Base-by-base conservation (phyloP, 2,329 filamentous ascomycete species). In the Ophiobolus disseminans region DNA sequence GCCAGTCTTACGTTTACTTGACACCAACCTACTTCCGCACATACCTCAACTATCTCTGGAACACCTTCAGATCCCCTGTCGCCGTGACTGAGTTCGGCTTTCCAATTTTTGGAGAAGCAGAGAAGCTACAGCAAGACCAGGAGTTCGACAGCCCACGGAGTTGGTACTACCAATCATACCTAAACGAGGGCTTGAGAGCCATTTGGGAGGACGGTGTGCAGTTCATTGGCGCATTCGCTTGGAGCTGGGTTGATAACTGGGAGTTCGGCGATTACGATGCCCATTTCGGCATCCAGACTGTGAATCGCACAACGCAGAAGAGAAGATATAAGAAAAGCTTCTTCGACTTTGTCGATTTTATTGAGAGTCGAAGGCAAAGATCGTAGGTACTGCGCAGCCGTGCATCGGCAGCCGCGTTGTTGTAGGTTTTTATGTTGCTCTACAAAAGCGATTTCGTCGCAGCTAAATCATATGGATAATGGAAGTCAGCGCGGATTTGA, bases 81-180 rank as follows among this genome's bases (percentile, higher is more conserved):
- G 71, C 73, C 17, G 68, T 85, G 4, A 76, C 78, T 5, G 83
- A 86, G 60, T 85, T 85, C 53, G 83, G 83, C 0, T 85, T 83
- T 60, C 80, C 82, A 3, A 76, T 82, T 0, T 81, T 76, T 39
- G 75, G 60, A 7, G 82, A 83, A 57, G 69, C 69, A 0, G 75
- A 77, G 35, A 73, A 70, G 9, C 62, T 65, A 0, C 64, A 81
- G 2, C 50, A 72, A 2, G 81, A 83, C 38, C 80, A 85, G 58
- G 66, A 81, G 2, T 83, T 78, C 40, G 82, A 86, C 58, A 73
- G 74, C 3, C 79, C 80, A 2, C 75, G 82, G 0, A 82, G 77
- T 45, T 59, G 75, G 30, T 86, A 86, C 63, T 85, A 84, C 55
- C 69, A 79, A 13, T 75, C 73, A 14, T 85, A 78, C 62, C 69